phyloP scores from a whole-genome alignment of 176 grass and related monocot genomes.

The Musa schizocarpa region DNA sequence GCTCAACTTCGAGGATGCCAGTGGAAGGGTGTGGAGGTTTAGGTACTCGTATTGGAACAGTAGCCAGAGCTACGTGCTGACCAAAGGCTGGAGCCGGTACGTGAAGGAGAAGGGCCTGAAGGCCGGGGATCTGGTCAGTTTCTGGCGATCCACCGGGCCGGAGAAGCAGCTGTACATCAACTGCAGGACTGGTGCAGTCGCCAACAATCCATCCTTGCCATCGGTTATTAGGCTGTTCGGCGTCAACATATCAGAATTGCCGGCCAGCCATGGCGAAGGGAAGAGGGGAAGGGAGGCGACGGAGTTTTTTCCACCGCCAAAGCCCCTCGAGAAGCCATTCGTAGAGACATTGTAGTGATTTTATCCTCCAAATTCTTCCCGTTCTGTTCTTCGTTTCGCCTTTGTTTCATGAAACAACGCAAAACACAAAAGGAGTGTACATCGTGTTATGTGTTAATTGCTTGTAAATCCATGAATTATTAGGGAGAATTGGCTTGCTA shows the following conservation, averaged over 20 bases:
- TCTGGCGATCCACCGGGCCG: background rate
- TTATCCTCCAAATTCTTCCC: too few relatives aligned
- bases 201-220: background rate
- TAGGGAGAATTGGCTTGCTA: too few relatives aligned
- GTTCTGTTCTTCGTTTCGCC: too few relatives aligned
- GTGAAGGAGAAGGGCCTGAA: constrained; percentile 65
- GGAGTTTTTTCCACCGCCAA: background rate
- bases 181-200: background rate
- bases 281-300: background rate
- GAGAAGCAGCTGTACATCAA: constrained; percentile 9
- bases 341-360: background rate
- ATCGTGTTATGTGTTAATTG: too few relatives aligned
- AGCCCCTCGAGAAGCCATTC: background rate
- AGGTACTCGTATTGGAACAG: constrained; percentile 99
- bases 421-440: too few relatives aligned
- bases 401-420: too few relatives aligned
- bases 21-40: constrained; percentile 2
- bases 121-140: constrained; percentile 3
- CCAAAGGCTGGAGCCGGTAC: constrained; percentile 96
- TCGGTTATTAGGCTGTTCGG: background rate
- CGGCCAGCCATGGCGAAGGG: background rate
- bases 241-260: background rate
- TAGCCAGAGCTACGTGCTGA: constrained; percentile 99
- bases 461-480: too few relatives aligned
- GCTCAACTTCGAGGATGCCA: constrained; percentile 6